Evolutionary conservation across 2,329 filamentous ascomycete species (phyloP).

Genomic region (Cladophialophora yegresii): DNA sequence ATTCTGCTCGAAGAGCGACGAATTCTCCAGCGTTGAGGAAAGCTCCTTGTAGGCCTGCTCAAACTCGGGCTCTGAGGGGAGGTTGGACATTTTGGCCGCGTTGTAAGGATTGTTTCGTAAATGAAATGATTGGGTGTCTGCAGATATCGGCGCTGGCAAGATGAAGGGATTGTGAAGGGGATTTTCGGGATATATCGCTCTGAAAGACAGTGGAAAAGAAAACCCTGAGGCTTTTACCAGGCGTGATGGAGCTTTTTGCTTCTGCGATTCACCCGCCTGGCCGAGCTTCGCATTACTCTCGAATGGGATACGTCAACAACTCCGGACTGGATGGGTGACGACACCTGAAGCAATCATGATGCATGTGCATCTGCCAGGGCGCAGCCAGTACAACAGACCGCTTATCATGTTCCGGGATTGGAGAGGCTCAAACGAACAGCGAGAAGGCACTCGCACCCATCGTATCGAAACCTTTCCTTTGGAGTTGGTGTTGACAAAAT

Average conservation of each 20-base stretch:
- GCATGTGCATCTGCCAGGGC: slow-evolving; percentile 11
- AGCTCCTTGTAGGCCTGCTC: slow-evolving; percentile 99
- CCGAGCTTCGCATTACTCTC: background rate
- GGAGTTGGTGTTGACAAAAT: slow-evolving; percentile 19
- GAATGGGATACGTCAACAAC: background rate
- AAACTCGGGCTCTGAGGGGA: slow-evolving; percentile 91
- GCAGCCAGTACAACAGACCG: background rate
- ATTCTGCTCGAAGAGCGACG: slow-evolving; percentile 86
- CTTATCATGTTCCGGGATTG: slow-evolving; percentile 7
- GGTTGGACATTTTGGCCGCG: slow-evolving; percentile 68
- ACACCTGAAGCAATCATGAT: slow-evolving; percentile 12
- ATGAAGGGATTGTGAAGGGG: background rate
- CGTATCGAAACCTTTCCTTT: slow-evolving; percentile 14
- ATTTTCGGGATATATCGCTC: background rate
- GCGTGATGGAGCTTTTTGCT: slow-evolving; percentile 4
- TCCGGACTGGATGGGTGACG: slow-evolving; percentile 4
- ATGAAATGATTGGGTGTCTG: background rate
- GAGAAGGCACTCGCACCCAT: background rate
- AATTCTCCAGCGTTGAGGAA: slow-evolving; percentile 89
- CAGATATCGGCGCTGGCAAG: background rate
- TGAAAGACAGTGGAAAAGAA: background rate
- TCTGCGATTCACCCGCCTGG: background rate
- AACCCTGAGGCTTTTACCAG: background rate
- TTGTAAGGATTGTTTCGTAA: background rate
- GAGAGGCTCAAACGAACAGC: background rate